Conservation (phyloP, 2,329 filamentous ascomycete species). For the Clarireedia monteithiana region DNA sequence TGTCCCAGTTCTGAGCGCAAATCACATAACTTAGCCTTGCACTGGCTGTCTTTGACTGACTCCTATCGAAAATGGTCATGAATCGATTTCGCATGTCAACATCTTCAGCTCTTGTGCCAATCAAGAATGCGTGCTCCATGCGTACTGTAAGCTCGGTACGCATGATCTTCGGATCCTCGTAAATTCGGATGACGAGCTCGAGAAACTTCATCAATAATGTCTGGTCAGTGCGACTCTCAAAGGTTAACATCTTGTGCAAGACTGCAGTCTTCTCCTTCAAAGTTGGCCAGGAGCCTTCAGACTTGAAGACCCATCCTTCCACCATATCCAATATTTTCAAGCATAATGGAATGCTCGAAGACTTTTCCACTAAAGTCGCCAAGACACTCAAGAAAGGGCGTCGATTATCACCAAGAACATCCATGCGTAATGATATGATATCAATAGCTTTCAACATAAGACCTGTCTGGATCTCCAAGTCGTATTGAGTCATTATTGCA, state of each 20-base stretch:
- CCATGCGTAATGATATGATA: conserved; percentile 85
- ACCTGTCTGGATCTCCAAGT: conserved; percentile 81
- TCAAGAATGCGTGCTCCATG: conserved; percentile 96
- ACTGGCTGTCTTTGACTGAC: conserved; percentile 84
- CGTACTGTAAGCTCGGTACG: conserved; percentile 92
- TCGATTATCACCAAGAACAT: conserved; percentile 80
- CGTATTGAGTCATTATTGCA: conserved; percentile 61
- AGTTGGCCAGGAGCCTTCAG: conserved; percentile 90
- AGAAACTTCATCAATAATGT: conserved; percentile 89
- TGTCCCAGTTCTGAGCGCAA: conserved; percentile 93
- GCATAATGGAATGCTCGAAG: conserved; percentile 76
- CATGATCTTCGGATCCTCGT: conserved; percentile 94
- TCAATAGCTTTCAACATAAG: conserved; percentile 95
- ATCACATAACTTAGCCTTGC: conserved; percentile 85
- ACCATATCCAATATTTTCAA: conserved; percentile 92
- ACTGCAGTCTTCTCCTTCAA: conserved; percentile 98
- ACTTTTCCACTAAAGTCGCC: conserved; percentile 91
- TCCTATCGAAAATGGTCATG: conserved; percentile 92
- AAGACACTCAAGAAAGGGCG: conserved; percentile 92
- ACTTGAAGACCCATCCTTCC: conserved; percentile 92
- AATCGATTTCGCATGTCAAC: conserved; percentile 96
- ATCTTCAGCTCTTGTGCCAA: conserved; percentile 86
- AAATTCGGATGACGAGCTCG: conserved; percentile 93
- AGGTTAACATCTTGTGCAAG: conserved; percentile 96
- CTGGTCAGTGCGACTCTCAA: conserved; percentile 76